These are phyloP conservation scores for Chaetomium sp. DNA, from an alignment of 2,329 filamentous ascomycete genomes.

Conservation along the genomic window DNA sequence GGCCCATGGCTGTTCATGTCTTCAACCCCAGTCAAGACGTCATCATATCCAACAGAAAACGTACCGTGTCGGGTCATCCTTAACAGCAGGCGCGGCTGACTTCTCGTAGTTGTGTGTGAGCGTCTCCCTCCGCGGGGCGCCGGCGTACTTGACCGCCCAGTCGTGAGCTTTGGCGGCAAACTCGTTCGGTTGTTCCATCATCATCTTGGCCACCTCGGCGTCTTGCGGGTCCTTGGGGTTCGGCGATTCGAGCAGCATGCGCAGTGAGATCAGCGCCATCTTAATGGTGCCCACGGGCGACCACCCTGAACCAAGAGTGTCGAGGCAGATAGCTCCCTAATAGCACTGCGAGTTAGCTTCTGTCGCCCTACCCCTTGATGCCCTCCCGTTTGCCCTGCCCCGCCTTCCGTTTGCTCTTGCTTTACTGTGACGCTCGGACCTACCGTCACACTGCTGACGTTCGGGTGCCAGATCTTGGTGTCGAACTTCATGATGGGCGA, in stretches of 20 bases:
- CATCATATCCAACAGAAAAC: not conserved
- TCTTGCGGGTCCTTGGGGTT: constrained; percentile 98
- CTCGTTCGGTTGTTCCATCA: constrained; percentile 74
- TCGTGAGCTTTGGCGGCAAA: constrained; percentile 84
- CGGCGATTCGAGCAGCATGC: constrained; percentile 88
- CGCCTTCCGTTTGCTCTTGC: not conserved
- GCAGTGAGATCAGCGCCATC: constrained; percentile 87
- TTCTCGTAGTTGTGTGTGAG: constrained; percentile 42
- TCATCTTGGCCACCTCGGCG: constrained; percentile 89
- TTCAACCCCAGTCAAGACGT: not conserved
- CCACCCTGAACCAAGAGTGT: constrained; percentile 88
- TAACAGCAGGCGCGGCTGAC: constrained; percentile 51
- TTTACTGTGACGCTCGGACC: not conserved
- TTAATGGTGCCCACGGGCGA: constrained; percentile 97
- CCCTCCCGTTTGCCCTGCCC: too few relatives aligned
- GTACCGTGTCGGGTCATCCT: constrained; percentile 30
- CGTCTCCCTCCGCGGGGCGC: constrained; percentile 61
- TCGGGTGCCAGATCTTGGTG: constrained; percentile 96
- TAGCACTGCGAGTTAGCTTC: constrained; percentile 23
- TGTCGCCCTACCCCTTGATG: not conserved
- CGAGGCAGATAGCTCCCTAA: constrained; percentile 94
- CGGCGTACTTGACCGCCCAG: constrained; percentile 84
- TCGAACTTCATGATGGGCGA: constrained; percentile 88
- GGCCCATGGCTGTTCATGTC: not conserved
- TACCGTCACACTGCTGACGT: constrained; percentile 91